These are phyloP conservation scores for Schoenoplectus triqueter DNA, from an alignment of 202 grass and related monocot species.

Conservation along the genomic window DNA sequence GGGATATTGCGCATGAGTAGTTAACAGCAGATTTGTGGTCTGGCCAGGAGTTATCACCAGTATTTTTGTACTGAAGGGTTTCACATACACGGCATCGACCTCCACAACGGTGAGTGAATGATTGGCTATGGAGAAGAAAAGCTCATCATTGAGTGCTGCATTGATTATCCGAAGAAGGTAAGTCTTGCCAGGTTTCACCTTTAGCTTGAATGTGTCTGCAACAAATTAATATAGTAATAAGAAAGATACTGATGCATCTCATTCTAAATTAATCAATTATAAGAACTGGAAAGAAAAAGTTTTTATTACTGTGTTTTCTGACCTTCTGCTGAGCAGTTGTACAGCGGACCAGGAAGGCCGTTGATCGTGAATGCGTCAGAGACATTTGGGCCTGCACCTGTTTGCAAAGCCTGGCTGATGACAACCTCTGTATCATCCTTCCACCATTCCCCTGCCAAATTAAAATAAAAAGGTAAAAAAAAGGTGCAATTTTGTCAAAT, in stretches of 20 bases:
- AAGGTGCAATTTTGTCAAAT: too few relatives aligned
- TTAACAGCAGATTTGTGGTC: constrained; percentile 76
- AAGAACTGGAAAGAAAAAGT: too few relatives aligned
- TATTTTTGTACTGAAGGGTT: constrained; percentile 61
- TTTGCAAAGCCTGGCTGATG: constrained; percentile 55
- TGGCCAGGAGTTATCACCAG: constrained; percentile 69
- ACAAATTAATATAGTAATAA: neutral
- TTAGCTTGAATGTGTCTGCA: constrained; percentile 68
- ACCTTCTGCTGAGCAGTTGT: constrained; percentile 63
- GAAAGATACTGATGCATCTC: neutral
- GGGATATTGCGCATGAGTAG: constrained; percentile 30
- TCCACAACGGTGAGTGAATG: constrained; percentile 79
- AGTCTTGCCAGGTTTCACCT: constrained; percentile 64
- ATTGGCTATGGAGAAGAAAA: constrained; percentile 78
- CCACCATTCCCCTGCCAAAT: constrained; percentile 81
- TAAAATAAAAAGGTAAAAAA: too few relatives aligned
- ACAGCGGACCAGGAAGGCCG: constrained; percentile 56
- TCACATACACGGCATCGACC: constrained; percentile 80
- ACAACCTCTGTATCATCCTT: constrained; percentile 54
- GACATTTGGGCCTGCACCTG: constrained; percentile 59
- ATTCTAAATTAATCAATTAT: neutral
- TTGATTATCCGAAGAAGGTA: constrained; percentile 90
- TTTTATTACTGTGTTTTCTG: neutral
- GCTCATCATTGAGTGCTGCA: constrained; percentile 86
- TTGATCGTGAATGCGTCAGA: constrained; percentile 69